phyloP scores from a whole-genome alignment of 225 moss, liverwort and hornwort genomes.

The Takakia lepidozioides region DNA sequence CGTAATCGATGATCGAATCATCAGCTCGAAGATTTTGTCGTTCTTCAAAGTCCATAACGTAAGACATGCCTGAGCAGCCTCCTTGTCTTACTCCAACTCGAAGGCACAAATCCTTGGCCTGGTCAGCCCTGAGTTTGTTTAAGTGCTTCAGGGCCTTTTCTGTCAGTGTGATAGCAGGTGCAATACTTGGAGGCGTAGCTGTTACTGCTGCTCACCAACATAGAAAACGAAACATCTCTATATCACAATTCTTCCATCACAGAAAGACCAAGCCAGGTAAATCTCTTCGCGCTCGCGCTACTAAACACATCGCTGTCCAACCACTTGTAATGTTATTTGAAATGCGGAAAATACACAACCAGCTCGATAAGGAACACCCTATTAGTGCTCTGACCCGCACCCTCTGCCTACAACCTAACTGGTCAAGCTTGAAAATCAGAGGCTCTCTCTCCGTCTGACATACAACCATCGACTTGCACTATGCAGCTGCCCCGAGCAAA shows the following conservation, averaged over 20 bases:
- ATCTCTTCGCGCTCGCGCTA: too few relatives aligned
- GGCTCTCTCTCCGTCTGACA: too few relatives aligned
- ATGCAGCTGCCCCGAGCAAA: too few relatives aligned
- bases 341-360: background rate
- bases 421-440: too few relatives aligned
- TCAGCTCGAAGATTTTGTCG: slow-evolving; percentile 59
- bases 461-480: too few relatives aligned
- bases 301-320: background rate
- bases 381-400: background rate
- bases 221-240: background rate
- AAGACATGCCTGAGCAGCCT: slow-evolving; percentile 98
- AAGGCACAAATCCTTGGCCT: slow-evolving; percentile 51
- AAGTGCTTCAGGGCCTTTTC: slow-evolving; percentile 75
- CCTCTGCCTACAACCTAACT: too few relatives aligned
- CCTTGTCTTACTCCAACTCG: slow-evolving; percentile 93
- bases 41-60: slow-evolving; percentile 98
- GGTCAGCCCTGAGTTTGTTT: slow-evolving; percentile 63
- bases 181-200: slow-evolving; percentile 41
- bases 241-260: background rate
- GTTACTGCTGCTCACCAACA: slow-evolving; percentile 37
- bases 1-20: slow-evolving; percentile 80
- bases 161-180: slow-evolving; percentile 68
- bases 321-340: background rate
- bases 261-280: too few relatives aligned
- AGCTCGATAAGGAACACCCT: background rate